A percentile compares a stretch with the other conserved stretches of the same genome.
Conservation (phyloP, 768 basidiomycete species). For the Mycena vulgaris region DNA sequence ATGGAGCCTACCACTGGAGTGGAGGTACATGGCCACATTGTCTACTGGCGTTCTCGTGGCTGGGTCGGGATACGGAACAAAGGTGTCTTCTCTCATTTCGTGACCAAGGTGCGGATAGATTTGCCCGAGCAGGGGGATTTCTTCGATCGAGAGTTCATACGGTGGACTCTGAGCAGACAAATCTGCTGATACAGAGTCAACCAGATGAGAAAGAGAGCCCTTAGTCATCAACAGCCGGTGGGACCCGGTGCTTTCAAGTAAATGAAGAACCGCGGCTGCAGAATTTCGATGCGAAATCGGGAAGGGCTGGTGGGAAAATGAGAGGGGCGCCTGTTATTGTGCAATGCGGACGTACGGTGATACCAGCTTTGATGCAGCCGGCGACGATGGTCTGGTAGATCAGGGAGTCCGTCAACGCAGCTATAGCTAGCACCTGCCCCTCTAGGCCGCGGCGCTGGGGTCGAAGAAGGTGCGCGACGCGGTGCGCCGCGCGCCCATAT, state of each 20-base stretch:
- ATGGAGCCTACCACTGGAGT: constrained; percentile 45
- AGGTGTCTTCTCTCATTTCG: constrained; percentile 49
- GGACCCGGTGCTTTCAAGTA: constrained; percentile 52
- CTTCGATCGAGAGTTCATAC: constrained; percentile 47
- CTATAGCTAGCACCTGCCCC: too few species aligned
- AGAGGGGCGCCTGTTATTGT: neutral
- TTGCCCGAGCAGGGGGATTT: constrained; percentile 50
- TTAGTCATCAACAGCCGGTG: constrained; percentile 24
- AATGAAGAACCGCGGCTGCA: too few species aligned
- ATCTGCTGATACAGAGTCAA: neutral
- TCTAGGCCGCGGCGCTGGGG: too few species aligned
- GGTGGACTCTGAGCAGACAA: neutral
- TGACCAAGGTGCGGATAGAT: constrained; percentile 60
- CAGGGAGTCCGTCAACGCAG: too few species aligned
- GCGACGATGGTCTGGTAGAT: too few species aligned
- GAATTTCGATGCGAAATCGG: constrained; percentile 59
- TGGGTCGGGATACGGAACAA: constrained; percentile 46
- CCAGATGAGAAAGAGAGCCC: neutral
- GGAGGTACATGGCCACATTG: constrained; percentile 55
- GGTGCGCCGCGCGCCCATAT: too few species aligned
- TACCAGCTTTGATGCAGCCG: too few species aligned
- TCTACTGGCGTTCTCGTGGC: constrained; percentile 33
- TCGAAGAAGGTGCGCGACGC: too few species aligned
- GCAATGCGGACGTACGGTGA: constrained; percentile 45
- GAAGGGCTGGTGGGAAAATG: constrained; percentile 50